Evolutionary conservation across 1,139 yeast genomes (phyloP), one percentile per base, ranked within the genome.

Genomic region (Debaryomyces sp.): DNA sequence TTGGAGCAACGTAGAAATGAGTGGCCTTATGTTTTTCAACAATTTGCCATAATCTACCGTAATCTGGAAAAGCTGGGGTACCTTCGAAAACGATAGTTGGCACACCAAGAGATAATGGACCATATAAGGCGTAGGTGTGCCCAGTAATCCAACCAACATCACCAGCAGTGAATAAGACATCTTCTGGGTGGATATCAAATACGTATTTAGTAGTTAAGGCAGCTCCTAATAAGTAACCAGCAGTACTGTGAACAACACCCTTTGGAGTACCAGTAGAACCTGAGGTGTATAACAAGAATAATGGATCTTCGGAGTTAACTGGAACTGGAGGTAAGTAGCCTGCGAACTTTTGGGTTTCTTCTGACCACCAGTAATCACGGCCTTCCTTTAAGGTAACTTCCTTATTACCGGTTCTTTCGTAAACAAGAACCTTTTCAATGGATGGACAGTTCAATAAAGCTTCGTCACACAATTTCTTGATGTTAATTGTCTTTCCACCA

Each of bases 111-210:
- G 84, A 71, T 62, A 94, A 81, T 49, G 99, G 98, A 55, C 98
- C 98, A 67, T 94, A 94, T 53, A 92, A 77, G 33, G 96, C 97
- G 65, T 94, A 94, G 34, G 98, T 87, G 73, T 94, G 99, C 61
- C 99, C 99, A 37, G 99, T 94, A 67, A 94, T 94, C 99, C 99
- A 94, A 68, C 99, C 99, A 47, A 94, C 96, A 70, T 94, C 99
- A 68, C 98, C 98, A 47, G 98, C 97, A 46, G 98, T 92, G 79
- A 94, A 94, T 53, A 94, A 77, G 47, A 88, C 81, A 70, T 94
- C 99, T 61, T 88, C 87, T 47, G 85, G 82, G 67, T 90, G 96
- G 50, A 94, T 80, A 70, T 95, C 99, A 67, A 94, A 94, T 50
- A 92, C 89, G 70, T 92, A 94, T 71, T 87, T 89, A 51, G 97